These are phyloP conservation scores for Microthyrium microscopicum DNA, from an alignment of 2,329 filamentous ascomycete species.

Conservation along the genomic window DNA sequence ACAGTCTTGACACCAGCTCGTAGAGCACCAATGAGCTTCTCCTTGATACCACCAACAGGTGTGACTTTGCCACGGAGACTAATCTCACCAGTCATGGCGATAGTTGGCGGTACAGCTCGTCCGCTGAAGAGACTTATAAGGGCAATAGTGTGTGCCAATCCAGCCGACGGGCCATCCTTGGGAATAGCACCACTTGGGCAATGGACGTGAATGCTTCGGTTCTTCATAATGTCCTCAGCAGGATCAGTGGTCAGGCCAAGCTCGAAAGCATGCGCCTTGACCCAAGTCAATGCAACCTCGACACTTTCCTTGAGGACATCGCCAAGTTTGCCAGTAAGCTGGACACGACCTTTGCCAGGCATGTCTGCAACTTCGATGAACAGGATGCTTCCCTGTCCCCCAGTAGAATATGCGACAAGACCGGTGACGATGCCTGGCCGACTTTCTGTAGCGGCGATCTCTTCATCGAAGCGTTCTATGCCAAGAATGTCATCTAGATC, in stretches of 20 bases:
- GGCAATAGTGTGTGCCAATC: constrained; percentile 84
- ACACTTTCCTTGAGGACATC: constrained; percentile 95
- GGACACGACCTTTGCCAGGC: constrained; percentile 81
- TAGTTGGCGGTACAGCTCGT: constrained; percentile 70
- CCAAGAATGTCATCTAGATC: constrained; percentile 86
- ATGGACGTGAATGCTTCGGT: constrained; percentile 85
- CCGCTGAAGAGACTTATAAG: constrained; percentile 80
- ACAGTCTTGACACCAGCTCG: constrained; percentile 91
- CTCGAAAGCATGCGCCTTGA: constrained; percentile 88
- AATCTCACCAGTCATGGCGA: constrained; percentile 81
- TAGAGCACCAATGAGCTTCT: constrained; percentile 91
- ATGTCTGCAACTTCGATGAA: constrained; percentile 98
- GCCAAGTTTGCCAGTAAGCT: constrained; percentile 89
- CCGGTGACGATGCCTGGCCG: constrained; percentile 90
- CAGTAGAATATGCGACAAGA: constrained; percentile 83
- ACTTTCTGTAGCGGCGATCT: constrained; percentile 70
- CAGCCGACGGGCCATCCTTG: constrained; percentile 73
- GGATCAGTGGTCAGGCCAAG: constrained; percentile 68
- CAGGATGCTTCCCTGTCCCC: constrained; percentile 85
- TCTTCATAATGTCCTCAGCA: constrained; percentile 87
- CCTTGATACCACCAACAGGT: constrained; percentile 93
- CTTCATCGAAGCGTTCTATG: constrained; percentile 85
- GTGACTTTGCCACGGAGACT: constrained; percentile 78
- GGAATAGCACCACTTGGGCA: constrained; percentile 90
- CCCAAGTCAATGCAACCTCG: constrained; percentile 91